Evolutionary conservation across 1,139 yeast genomes (phyloP), one percentile per base, ranked within the genome.

Genomic region (Yarrowia galli): DNA sequence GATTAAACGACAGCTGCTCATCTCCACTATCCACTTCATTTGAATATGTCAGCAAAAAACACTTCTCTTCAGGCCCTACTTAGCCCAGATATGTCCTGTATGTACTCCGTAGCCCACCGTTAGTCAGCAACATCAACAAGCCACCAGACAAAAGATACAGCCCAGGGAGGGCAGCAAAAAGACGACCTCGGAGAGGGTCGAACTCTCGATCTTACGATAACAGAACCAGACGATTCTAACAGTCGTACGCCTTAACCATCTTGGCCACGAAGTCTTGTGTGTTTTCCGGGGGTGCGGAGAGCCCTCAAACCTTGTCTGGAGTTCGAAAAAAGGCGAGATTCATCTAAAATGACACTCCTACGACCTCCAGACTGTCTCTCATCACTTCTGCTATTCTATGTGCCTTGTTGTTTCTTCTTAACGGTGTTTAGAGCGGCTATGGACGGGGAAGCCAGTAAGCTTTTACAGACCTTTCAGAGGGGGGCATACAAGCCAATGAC

Each of bases 191-290:
- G 64, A 58, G 64, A 58, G 64, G 51, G 64, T 43, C 64, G 51
- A 58, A 58, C 51, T 58, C 51, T 58, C 64, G 64, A 58, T 58
- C 64, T 58, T 58, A 58, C 64, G 51, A 58, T 58, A 9, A 15
- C 40, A 25, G 23, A 38, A 54, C 16, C 46, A 22, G 60, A 13
- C 3, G 81, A 82, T 48, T 25, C 64, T 82, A 82, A 82, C 84
- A 82, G 84, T 82, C 84, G 81, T 79, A 81, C 84, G 84, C 85
- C 84, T 82, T 82, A 82, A 76, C 85, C 85, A 82, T 76, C 84
- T 82, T 82, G 84, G 85, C 84, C 84, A 82, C 83, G 83, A 79
- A 81, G 83, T 81, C 84, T 15, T 61, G 60, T n/a, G n/a, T 25
- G 36, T 48, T 48, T 45, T 13, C 32, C 28, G 32, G 32, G 32